Evolutionary conservation across 2,329 filamentous ascomycete genomes (phyloP).

Genomic region (Remersonia thermophila): DNA sequence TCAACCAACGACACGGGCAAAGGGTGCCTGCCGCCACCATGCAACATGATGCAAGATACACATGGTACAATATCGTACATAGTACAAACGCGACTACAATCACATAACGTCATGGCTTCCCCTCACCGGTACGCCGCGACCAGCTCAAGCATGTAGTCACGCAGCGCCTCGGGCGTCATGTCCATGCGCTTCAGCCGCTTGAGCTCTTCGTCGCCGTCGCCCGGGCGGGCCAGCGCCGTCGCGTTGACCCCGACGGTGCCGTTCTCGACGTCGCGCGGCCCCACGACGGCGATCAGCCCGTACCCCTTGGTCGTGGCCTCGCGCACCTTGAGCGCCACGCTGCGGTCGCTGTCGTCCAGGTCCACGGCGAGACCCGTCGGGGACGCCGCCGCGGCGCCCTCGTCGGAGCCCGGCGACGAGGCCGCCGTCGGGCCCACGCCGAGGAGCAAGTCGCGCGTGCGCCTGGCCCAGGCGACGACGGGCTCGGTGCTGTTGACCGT

Average conservation of each 20-base stretch:
- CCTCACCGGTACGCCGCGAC: constrained; percentile 35
- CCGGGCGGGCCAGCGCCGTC: constrained; percentile 21
- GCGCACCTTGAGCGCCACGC: constrained; percentile 55
- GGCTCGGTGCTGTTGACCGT: constrained; percentile 53
- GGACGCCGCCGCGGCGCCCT: too few relatives aligned
- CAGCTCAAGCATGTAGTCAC: constrained; percentile 32
- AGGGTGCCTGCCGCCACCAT: too few relatives aligned
- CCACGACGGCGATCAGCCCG: constrained; percentile 61
- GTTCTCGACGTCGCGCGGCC: constrained; percentile 49
- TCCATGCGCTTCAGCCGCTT: constrained; percentile 6
- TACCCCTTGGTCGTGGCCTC: constrained; percentile 64
- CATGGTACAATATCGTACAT: constrained; percentile 1
- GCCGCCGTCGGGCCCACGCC: constrained; percentile 24
- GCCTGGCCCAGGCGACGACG: constrained; percentile 37
- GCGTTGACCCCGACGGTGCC: constrained; percentile 42
- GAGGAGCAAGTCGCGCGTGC: constrained; percentile 37
- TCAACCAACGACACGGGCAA: too few relatives aligned
- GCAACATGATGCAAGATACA: not conserved
- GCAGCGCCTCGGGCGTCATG: constrained; percentile 33
- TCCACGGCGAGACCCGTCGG: constrained; percentile 56
- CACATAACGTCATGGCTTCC: not conserved
- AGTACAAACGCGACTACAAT: constrained; percentile 1
- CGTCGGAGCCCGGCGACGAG: constrained; percentile 22
- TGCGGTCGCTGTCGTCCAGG: constrained; percentile 50
- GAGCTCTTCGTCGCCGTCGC: constrained; percentile 22